These are phyloP conservation scores for Mycena crocata DNA, from an alignment of 768 basidiomycete species.

Conservation along the genomic window DNA sequence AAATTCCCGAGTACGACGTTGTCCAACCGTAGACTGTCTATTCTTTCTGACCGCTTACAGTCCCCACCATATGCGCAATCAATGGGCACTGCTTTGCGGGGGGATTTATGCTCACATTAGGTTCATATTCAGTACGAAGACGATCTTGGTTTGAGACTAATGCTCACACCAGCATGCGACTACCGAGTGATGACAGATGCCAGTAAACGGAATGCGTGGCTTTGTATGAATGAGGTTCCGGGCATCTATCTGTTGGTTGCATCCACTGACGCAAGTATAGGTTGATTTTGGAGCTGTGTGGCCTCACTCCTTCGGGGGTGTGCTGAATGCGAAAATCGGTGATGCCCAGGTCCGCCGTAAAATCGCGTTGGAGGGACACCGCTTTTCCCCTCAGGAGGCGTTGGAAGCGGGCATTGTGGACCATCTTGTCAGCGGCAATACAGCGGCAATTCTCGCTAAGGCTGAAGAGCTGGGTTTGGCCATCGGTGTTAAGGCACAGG, in stretches of 20 bases:
- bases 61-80: slow-evolving; percentile 82
- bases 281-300: slow-evolving; percentile 86
- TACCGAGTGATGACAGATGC: slow-evolving; percentile 92
- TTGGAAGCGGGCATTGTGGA: slow-evolving; percentile 77
- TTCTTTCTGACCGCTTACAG: slow-evolving; percentile 49
- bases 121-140: too few species aligned
- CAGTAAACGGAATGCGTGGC: slow-evolving; percentile 80
- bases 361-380: slow-evolving; percentile 82
- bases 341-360: slow-evolving; percentile 71
- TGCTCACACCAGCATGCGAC: slow-evolving; percentile 85
- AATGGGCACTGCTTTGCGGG: slow-evolving; percentile 91
- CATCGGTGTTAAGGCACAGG: slow-evolving; percentile 61
- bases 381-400: slow-evolving; percentile 81
- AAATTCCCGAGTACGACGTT: slow-evolving; percentile 76
- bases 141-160: too few species aligned
- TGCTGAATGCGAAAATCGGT: slow-evolving; percentile 75
- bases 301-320: slow-evolving; percentile 76
- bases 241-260: neutral
- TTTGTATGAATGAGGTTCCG: slow-evolving; percentile 92
- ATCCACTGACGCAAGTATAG: slow-evolving; percentile 45
- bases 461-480: slow-evolving; percentile 72
- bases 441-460: slow-evolving; percentile 67
- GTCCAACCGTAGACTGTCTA: neutral
- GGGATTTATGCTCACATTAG: slow-evolving; percentile 81
- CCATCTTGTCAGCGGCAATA: slow-evolving; percentile 71